A percentile compares a stretch with the other conserved stretches of the same genome.
These are phyloP conservation scores for Galerina marginata DNA, from an alignment of 768 basidiomycete species.

Conservation along the genomic window DNA sequence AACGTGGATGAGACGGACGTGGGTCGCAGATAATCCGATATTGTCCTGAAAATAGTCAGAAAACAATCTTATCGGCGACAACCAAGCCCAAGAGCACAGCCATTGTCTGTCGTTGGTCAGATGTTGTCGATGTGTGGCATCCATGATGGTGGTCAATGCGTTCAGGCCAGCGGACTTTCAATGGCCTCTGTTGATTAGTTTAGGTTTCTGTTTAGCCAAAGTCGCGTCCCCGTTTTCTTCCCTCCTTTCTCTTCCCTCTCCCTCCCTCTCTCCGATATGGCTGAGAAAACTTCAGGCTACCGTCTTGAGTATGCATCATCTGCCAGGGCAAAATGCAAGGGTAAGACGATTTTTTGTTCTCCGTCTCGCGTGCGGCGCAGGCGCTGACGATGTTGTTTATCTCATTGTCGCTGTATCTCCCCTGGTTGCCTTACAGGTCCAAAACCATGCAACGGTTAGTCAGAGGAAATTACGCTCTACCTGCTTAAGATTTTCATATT, in stretches of 20 bases:
- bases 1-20: constrained; percentile 1
- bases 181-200: constrained; percentile 34
- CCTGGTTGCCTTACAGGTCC: constrained; percentile 54
- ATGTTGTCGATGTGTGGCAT: constrained; percentile 20
- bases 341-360: constrained; percentile 42
- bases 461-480: background rate
- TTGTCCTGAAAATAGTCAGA: constrained; percentile 13
- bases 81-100: constrained; percentile 16
- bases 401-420: constrained; percentile 28
- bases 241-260: constrained; percentile 33
- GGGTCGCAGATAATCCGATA: constrained; percentile 11
- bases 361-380: constrained; percentile 6
- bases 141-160: constrained; percentile 47
- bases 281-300: constrained; percentile 67
- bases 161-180: constrained; percentile 51
- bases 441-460: constrained; percentile 75
- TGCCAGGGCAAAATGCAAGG: constrained; percentile 79
- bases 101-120: constrained; percentile 22
- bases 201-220: constrained; percentile 28
- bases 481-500: constrained; percentile 17
- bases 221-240: constrained; percentile 39
- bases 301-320: constrained; percentile 78
- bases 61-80: constrained; percentile 33
- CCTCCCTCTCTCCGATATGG: constrained; percentile 34
- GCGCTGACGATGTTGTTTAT: constrained; percentile 18